Evolutionary conservation across 345 rosid genomes (phyloP), one percentile per base, ranked within the genome.

Genomic region (Ailanthus altissimus): DNA sequence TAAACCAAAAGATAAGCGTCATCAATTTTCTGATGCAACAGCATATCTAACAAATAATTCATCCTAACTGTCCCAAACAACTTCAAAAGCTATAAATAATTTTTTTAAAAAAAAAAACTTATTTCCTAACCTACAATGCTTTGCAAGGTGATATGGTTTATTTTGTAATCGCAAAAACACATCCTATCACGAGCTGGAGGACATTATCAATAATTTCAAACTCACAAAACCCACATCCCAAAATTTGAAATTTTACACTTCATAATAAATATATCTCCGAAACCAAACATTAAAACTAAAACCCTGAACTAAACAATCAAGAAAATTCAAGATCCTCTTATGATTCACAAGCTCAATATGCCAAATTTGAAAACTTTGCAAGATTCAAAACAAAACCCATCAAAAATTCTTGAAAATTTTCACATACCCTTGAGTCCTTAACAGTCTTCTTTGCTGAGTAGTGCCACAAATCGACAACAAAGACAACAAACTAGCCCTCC

Each of bases 401-500:
- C 71, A 72, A 25, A 26, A 72, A 64, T 74, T 74, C 2, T 26
- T 58, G 14, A 67, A 75, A 74, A 67, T 2, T 5, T 2, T 5
- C 11, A 69, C 86, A 50, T 86, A 86, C 92, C 90, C 98, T 15
- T 92, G 94, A 75, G 91, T 85, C 80, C 98, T 88, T 79, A 97
- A 78, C 11, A 90, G 93, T 77, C 99, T 88, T 16, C 99, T 85
- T 78, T 92, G 97, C 40, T 86, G 94, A 5, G 82, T 83, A 1
- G 97, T 86, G 61, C 89, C 84, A 47, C 96, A 97, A 83, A 94
- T 91, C 73, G 91, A 82, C 78, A 97, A 82, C 71, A 97, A 68
- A 71, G 99, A 97, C 62, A 85, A 63, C 77, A 97, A 66, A 50
- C 99, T 94, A 13, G 97, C 96, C 54, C 98, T 86, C 86, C 93